These are phyloP conservation scores for Coniochaeta sp. DNA, from an alignment of 2,329 filamentous ascomycete genomes.

Conservation along the genomic window DNA sequence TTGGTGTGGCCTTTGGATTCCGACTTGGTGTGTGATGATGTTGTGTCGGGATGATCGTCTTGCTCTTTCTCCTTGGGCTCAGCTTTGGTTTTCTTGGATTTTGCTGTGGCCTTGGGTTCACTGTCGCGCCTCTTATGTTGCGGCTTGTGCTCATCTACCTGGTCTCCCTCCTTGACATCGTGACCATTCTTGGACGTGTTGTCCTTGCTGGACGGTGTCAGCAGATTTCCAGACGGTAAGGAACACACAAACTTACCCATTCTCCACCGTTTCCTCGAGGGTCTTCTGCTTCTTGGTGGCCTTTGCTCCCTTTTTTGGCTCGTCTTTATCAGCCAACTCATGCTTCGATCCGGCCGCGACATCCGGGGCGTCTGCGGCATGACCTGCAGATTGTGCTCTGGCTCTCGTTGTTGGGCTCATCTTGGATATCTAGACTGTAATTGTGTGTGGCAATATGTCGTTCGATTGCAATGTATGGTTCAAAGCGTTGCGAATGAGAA, in stretches of 20 bases:
- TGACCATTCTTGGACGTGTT: neutral
- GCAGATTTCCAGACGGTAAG: too few relatives aligned
- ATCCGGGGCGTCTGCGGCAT: conserved; percentile 1
- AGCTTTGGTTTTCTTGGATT: neutral
- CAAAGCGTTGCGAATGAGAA: neutral
- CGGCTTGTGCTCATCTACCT: conserved; percentile 7
- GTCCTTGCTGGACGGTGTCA: neutral
- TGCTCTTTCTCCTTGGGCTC: conserved; percentile 10
- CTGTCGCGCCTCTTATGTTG: neutral
- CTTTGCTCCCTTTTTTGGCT: conserved; percentile 10
- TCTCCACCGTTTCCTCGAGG: conserved; percentile 38
- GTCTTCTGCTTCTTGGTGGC: conserved; percentile 37
- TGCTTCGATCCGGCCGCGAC: conserved; percentile 24
- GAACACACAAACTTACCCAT: neutral
- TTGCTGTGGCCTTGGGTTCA: neutral
- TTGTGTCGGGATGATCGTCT: conserved; percentile 8
- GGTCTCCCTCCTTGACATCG: neutral
- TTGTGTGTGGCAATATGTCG: too few relatives aligned
- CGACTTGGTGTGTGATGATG: conserved; percentile 6
- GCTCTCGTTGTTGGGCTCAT: neutral
- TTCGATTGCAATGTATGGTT: too few relatives aligned
- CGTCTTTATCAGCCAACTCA: conserved; percentile 21
- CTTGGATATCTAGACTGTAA: neutral
- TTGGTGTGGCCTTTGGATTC: conserved; percentile 18
- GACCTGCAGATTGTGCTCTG: neutral